Conservation (phyloP, 169 alveolate species). For the Cryptosporidium ryanae region DNA sequence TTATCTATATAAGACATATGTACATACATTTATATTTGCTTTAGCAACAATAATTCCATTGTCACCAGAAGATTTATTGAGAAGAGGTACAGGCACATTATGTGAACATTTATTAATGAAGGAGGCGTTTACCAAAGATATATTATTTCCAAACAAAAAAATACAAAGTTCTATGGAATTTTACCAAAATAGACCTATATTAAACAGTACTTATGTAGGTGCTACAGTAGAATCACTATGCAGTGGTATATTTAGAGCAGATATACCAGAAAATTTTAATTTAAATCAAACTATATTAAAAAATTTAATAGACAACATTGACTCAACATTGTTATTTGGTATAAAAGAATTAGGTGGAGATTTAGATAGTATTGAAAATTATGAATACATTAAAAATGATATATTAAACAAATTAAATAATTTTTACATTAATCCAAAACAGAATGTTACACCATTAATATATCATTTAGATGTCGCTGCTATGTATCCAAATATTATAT, state of each 20-base stretch:
- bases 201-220: constrained; percentile 92
- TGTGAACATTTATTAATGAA: constrained; percentile 99
- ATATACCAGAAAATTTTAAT: constrained; percentile 92
- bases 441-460: constrained; percentile 88
- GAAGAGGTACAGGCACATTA: constrained; percentile 99
- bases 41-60: constrained; percentile 96
- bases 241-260: constrained; percentile 97
- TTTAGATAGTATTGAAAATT: constrained; percentile 84
- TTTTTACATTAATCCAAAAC: constrained; percentile 76
- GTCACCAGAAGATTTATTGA: constrained; percentile 94
- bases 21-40: constrained; percentile 98
- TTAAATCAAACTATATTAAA: constrained; percentile 90
- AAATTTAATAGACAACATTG: constrained; percentile 86
- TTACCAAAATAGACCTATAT: constrained; percentile 82
- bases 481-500: constrained; percentile 99
- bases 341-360: constrained; percentile 81
- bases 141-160: constrained; percentile 97
- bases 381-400: constrained; percentile 82
- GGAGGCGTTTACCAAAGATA: constrained; percentile 94
- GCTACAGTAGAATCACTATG: constrained; percentile 97
- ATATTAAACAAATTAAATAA: constrained; percentile 77
- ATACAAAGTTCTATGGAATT: constrained; percentile 85
- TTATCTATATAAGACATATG: constrained; percentile 95
- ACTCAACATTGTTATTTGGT: constrained; percentile 82
- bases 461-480: constrained; percentile 99